Evolutionary conservation across 768 basidiomycete genomes (phyloP).

Genomic region (Russula lepida): DNA sequence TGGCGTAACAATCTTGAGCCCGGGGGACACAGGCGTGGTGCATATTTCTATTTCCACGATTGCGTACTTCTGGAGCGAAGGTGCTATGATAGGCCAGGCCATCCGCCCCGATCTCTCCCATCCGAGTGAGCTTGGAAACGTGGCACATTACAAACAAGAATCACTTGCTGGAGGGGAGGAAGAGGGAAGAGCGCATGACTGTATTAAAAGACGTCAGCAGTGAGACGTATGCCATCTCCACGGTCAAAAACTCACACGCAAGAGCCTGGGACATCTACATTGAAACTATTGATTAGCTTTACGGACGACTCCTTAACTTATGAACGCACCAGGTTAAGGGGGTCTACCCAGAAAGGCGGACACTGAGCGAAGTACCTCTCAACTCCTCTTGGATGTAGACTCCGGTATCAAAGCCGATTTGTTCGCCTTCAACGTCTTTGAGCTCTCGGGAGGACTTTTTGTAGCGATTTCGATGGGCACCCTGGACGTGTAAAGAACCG

Average conservation of each 20-base stretch:
- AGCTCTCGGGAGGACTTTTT: conserved; percentile 23
- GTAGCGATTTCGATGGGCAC: conserved; percentile 22
- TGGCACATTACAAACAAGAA: too few species aligned
- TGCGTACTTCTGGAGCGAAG: too few species aligned
- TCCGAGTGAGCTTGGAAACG: too few species aligned
- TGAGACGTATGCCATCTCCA: not conserved
- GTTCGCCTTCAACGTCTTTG: conserved; percentile 10
- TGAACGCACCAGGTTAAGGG: conserved; percentile 14
- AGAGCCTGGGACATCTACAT: conserved; percentile 8
- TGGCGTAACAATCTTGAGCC: too few species aligned
- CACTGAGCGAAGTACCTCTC: not conserved
- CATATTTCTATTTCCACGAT: too few species aligned
- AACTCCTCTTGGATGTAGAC: too few species aligned
- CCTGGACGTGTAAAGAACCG: conserved; percentile 8
- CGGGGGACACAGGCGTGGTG: too few species aligned
- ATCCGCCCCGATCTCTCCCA: too few species aligned
- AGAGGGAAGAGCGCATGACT: too few species aligned
- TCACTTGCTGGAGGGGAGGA: too few species aligned
- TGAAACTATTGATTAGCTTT: not conserved
- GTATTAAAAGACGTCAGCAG: not conserved
- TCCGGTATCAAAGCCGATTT: conserved; percentile 23
- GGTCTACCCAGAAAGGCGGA: not conserved
- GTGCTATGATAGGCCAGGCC: too few species aligned
- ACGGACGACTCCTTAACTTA: not conserved
- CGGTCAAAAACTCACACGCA: not conserved